Conservation (phyloP, 306 rosid genomes). For the Urtica urens region DNA sequence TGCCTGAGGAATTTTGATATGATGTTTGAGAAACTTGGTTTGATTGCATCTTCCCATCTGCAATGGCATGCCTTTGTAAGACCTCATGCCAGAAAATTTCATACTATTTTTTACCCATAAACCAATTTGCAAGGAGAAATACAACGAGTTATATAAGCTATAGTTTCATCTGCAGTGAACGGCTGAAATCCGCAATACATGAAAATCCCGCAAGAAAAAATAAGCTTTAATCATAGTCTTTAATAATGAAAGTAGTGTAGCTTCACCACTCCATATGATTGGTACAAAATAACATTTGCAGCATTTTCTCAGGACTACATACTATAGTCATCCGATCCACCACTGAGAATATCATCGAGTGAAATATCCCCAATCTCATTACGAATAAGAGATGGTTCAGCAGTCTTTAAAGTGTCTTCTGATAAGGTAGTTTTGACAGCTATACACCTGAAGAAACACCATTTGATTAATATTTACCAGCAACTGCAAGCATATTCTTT, state of each 20-base stretch:
- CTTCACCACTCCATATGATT: slow-evolving; percentile 42
- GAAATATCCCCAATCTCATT: slow-evolving; percentile 78
- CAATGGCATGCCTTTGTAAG: slow-evolving; percentile 58
- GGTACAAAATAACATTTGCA: slow-evolving; percentile 44
- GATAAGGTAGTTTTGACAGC: slow-evolving; percentile 87
- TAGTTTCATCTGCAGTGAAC: slow-evolving; percentile 19
- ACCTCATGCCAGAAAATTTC: slow-evolving; percentile 23
- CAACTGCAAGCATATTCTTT: slow-evolving; percentile 1
- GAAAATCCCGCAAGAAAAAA: slow-evolving; percentile 20
- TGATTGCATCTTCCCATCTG: slow-evolving; percentile 75
- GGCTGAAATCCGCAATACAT: slow-evolving; percentile 24
- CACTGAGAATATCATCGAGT: slow-evolving; percentile 73
- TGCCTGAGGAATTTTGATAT: slow-evolving; percentile 29
- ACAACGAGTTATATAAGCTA: slow-evolving; percentile 2
- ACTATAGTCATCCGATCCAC: slow-evolving; percentile 79
- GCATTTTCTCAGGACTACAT: slow-evolving; percentile 61
- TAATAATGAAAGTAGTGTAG: slow-evolving; percentile 23
- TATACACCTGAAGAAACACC: slow-evolving; percentile 61
- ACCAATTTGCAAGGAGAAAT: slow-evolving; percentile 15
- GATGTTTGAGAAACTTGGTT: slow-evolving; percentile 28
- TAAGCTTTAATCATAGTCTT: slow-evolving; percentile 20
- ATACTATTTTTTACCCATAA: slow-evolving; percentile 15
- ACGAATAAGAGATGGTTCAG: slow-evolving; percentile 66
- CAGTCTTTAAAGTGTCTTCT: slow-evolving; percentile 51
- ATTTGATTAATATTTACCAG: slow-evolving; percentile 8